A percentile compares a stretch with the other conserved stretches of the same genome.
These are phyloP conservation scores for Thamnidium elegans DNA, from an alignment of 192 early-diverging fungal species.

Conservation along the genomic window DNA sequence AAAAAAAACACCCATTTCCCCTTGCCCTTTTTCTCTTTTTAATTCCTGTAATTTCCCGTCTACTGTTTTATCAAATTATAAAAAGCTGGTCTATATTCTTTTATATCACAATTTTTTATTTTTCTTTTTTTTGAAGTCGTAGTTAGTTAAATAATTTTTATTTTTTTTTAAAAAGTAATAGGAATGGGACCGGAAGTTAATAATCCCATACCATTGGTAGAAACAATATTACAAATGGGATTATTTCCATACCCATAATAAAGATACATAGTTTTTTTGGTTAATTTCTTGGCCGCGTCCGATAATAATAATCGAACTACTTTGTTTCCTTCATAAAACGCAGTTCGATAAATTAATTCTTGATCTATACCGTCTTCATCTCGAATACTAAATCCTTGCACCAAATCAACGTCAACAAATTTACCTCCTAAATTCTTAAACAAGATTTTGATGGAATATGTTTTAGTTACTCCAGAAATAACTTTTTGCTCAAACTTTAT, in stretches of 20 bases:
- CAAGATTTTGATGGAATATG: neutral
- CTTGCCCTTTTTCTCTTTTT: neutral
- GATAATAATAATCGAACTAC: neutral
- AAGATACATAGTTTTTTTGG: neutral
- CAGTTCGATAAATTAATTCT: neutral
- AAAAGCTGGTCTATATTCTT: too few relatives aligned
- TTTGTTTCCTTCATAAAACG: neutral
- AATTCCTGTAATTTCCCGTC: neutral
- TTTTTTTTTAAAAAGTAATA: neutral
- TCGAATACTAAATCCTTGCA: neutral
- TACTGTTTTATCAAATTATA: too few relatives aligned
- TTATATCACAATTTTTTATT: too few relatives aligned
- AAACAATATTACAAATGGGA: conserved; percentile 9
- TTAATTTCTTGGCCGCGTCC: neutral
- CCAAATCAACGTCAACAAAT: neutral
- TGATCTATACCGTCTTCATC: neutral
- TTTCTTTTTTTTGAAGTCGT: too few relatives aligned
- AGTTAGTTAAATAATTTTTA: neutral
- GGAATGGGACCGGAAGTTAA: neutral
- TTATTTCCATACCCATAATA: conserved; percentile 20
- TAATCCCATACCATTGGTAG: neutral
- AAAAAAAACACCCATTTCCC: neutral
- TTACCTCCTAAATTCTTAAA: neutral
- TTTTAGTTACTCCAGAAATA: neutral
- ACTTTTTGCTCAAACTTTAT: neutral